A percentile compares a stretch with the other conserved stretches of the same genome.
Conservation (phyloP, 208 protist species). For the Acanthamoeba divionensis region DNA sequence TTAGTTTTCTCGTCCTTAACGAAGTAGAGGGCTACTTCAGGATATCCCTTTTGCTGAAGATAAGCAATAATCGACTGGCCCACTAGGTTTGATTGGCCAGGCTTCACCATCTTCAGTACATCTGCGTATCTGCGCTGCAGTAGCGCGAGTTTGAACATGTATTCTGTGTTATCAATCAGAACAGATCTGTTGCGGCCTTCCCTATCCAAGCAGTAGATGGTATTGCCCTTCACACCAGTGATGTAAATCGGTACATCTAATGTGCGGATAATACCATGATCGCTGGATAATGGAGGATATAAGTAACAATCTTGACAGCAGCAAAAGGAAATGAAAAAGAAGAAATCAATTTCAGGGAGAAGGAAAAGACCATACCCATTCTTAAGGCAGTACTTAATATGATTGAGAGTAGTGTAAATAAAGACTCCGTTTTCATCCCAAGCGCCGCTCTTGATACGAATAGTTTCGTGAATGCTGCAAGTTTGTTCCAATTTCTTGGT, state of each 20-base stretch:
- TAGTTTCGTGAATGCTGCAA: conserved; percentile 89
- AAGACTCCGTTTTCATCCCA: conserved; percentile 89
- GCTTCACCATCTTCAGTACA: conserved; percentile 92
- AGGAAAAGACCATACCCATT: conserved; percentile 61
- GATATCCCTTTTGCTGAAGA: conserved; percentile 95
- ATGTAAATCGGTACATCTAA: conserved; percentile 95
- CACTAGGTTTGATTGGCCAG: conserved; percentile 82
- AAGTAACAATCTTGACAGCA: background rate
- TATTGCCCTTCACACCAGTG: conserved; percentile 84
- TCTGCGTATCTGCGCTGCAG: conserved; percentile 89
- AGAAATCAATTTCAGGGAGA: conserved; percentile 28
- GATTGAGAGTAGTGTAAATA: conserved; percentile 96
- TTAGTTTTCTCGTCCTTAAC: conserved; percentile 94
- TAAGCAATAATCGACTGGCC: conserved; percentile 97
- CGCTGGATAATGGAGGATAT: conserved; percentile 78
- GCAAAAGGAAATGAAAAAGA: conserved; percentile 21
- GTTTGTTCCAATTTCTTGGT: conserved; percentile 89
- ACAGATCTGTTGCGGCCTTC: conserved; percentile 82
- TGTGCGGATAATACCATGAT: conserved; percentile 95
- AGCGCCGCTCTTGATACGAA: conserved; percentile 92
- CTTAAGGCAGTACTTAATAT: conserved; percentile 95
- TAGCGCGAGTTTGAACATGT: conserved; percentile 94
- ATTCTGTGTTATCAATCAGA: conserved; percentile 11
- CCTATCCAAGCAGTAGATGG: conserved; percentile 89
- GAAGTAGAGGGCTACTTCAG: conserved; percentile 96